These are phyloP conservation scores for Neonectria magnoliae DNA, from an alignment of 2,329 filamentous ascomycete species.

Conservation along the genomic window DNA sequence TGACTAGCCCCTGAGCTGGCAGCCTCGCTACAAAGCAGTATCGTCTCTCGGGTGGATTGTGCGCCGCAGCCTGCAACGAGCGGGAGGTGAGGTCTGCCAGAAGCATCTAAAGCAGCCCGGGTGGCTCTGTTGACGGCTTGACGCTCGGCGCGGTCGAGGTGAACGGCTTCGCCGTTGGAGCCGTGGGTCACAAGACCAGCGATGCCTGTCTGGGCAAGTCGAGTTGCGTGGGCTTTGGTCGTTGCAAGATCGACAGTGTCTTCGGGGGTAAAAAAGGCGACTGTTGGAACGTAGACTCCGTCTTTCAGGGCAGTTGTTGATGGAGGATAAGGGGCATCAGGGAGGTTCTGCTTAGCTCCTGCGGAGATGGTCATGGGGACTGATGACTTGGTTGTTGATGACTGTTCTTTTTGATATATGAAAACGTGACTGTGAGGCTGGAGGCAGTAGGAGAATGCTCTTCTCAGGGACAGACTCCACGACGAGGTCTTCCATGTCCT, in stretches of 20 bases:
- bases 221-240: constrained; percentile 62
- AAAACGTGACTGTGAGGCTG: background rate
- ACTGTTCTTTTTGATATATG: background rate
- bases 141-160: constrained; percentile 73
- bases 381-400: background rate
- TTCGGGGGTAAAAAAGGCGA: constrained; percentile 68
- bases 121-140: constrained; percentile 69
- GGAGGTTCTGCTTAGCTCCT: constrained; percentile 9
- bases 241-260: constrained; percentile 66
- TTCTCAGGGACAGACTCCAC: background rate
- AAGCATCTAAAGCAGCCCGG: constrained; percentile 67
- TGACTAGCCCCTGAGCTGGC: constrained; percentile 72
- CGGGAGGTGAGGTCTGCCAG: constrained; percentile 64
- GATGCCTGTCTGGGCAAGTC: constrained; percentile 70
- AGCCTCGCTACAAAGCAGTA: constrained; percentile 73
- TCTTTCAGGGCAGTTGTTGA: constrained; percentile 1
- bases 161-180: constrained; percentile 79
- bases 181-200: constrained; percentile 75
- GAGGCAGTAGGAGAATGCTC: background rate
- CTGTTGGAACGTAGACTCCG: constrained; percentile 70
- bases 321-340: background rate
- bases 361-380: constrained; percentile 21
- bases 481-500: background rate
- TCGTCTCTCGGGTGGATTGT: constrained; percentile 73
- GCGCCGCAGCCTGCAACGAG: constrained; percentile 77